phyloP scores from a whole-genome alignment of 495 filamentous ascomycete genomes.

The Xylaria castorea region DNA sequence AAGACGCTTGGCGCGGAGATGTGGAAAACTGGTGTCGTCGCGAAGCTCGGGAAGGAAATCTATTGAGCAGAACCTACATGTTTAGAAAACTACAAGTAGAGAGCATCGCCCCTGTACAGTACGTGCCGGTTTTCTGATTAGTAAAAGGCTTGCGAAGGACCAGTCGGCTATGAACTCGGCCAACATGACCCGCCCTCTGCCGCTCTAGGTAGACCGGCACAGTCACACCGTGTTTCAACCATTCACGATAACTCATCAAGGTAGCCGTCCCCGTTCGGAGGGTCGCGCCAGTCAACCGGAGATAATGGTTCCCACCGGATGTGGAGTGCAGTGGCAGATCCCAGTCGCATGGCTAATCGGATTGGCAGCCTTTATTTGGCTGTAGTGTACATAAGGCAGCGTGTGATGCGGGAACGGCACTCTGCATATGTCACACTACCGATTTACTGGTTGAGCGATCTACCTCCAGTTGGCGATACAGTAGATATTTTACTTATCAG shows the following conservation, averaged over 20 bases:
- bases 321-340: not conserved
- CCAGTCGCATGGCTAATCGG: not conserved
- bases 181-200: not conserved
- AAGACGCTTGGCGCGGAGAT: not conserved
- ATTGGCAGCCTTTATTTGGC: not conserved
- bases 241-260: not conserved
- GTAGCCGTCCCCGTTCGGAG: not conserved
- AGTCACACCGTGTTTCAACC: not conserved
- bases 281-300: not conserved
- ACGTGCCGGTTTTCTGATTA: slow-evolving; percentile 5
- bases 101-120: not conserved
- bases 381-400: not conserved
- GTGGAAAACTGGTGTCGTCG: not conserved
- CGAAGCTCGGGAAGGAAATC: not conserved
- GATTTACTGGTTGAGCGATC: not conserved
- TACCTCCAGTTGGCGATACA: not conserved
- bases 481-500: not conserved
- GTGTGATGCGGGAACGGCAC: not conserved
- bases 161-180: not conserved
- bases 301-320: slow-evolving; percentile 7
- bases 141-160: slow-evolving; percentile 1
- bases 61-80: slow-evolving; percentile 2
- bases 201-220: not conserved
- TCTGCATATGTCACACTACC: not conserved
- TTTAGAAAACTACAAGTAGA: not conserved